Percentiles rank a stretch among this genome's conserved stretches.
Evolutionary conservation across 2,329 filamentous ascomycete species (phyloP).

Genomic region (Pyricularia grisea): DNA sequence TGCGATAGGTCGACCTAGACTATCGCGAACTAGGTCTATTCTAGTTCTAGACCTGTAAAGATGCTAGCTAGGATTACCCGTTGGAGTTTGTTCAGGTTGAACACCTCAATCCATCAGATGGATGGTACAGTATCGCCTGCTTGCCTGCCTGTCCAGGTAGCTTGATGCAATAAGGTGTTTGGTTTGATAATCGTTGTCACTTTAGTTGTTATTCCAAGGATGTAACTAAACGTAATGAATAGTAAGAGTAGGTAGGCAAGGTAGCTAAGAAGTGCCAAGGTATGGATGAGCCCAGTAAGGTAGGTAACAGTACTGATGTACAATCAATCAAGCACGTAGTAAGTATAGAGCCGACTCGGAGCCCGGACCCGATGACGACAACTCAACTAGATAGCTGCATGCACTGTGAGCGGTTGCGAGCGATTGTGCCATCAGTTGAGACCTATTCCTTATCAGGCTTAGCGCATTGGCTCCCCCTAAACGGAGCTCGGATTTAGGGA

Average conservation of each 20-base stretch:
- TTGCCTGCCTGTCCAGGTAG: too few relatives aligned
- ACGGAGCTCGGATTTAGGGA: background rate
- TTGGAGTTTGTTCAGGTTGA: background rate
- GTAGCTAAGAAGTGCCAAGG: background rate
- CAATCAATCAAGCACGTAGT: too few relatives aligned
- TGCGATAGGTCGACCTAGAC: too few relatives aligned
- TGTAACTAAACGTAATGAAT: background rate
- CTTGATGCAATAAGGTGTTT: too few relatives aligned
- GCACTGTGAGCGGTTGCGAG: background rate
- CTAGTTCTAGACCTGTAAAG: background rate
- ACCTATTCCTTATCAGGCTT: background rate
- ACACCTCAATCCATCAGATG: background rate
- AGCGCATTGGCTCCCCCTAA: background rate
- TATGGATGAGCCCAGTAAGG: background rate
- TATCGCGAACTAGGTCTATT: too few relatives aligned
- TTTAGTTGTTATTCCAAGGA: background rate
- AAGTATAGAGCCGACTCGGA: background rate
- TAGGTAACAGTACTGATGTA: too few relatives aligned
- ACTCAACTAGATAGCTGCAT: background rate
- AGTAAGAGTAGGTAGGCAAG: background rate
- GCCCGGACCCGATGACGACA: background rate
- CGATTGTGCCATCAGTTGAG: background rate
- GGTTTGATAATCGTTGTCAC: too few relatives aligned
- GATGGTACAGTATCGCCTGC: background rate
- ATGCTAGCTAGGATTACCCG: background rate